Base-by-base conservation (phyloP, 179 eudicot genomes). In the Actinidia polygama region DNA sequence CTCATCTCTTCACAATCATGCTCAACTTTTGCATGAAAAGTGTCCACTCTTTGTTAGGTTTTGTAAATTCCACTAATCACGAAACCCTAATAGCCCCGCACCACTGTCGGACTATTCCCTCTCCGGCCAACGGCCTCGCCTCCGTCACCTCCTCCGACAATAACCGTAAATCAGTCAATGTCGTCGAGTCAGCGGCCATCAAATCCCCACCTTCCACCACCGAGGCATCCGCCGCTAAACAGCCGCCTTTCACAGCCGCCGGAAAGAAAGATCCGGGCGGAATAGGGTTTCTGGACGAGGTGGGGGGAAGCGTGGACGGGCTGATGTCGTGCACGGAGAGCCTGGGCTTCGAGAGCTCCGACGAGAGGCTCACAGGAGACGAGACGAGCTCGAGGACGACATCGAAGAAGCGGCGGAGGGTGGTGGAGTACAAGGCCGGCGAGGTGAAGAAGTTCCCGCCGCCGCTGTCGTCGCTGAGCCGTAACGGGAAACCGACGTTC, bases 261-360 rank as follows among this genome's bases (percentile, higher is more conserved):
- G 23, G 30, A 4, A n/a, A 19, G 1, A 62, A 26, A 2, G 62
- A 57, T 15, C 55, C 82, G 10, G 84, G 79, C 0, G 82, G 83
- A 16, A 49, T 85, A 21, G 81, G 79, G 70, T 75, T 81, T 49
- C 26, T 81, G 0, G 78, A 71, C 44, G 83, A 84, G 19, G 76
- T 80, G 1, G 81, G 86, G 0, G 81, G 86, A 8, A 57, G 67
- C 73, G 70, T 53, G 0, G 82, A 81, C 15, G 90, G 88, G 18
- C 80, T 89, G 18, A 66, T 82, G 82, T 91, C 91, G 46, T 91
- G 94, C 55, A 92, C 94, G 0, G 94, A 92, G 83, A 89, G 89
- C 59, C 47, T 92, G 18, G 96, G 96, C 7, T 89, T 85, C 21
- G 96, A 92, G 83, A 92, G 96, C 77, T 91, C 87, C 23, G 90